A percentile compares a stretch with the other conserved stretches of the same genome.
Evolutionary conservation across 1,284 basidiomycete genomes (phyloP).

Genomic region (Sporisorium graminicola): DNA sequence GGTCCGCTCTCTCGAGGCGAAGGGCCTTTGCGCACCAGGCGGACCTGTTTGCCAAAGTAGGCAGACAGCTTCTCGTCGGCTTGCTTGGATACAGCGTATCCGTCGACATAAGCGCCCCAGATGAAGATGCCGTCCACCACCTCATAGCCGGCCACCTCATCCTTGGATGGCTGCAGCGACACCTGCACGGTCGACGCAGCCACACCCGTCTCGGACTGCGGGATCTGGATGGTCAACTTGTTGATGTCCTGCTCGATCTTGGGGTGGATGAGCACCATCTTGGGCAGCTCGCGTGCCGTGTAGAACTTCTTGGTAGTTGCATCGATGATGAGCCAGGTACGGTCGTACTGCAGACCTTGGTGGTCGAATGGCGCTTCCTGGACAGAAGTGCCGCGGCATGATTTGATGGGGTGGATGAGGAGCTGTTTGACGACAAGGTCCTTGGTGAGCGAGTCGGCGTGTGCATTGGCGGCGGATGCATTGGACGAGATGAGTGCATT

Average conservation of each 20-base stretch:
- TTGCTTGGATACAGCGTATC: conserved; percentile 56
- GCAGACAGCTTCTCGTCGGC: conserved; percentile 56
- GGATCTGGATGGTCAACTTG: conserved; percentile 55
- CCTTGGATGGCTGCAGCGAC: conserved; percentile 40
- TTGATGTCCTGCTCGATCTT: conserved; percentile 37
- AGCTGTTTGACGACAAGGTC: conserved; percentile 43
- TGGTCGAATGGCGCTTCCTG: conserved; percentile 48
- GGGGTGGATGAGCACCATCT: conserved; percentile 64
- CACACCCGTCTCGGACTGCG: conserved; percentile 43
- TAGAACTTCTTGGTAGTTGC: conserved; percentile 53
- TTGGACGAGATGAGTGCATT: conserved; percentile 38
- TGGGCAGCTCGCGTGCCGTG: conserved; percentile 61
- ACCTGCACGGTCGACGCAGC: conserved; percentile 39
- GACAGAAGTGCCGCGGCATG: conserved; percentile 60
- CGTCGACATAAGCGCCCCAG: conserved; percentile 57
- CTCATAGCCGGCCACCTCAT: conserved; percentile 43
- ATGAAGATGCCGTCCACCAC: conserved; percentile 57
- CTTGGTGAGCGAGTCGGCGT: conserved; percentile 47
- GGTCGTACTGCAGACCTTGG: conserved; percentile 58
- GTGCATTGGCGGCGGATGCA: conserved; percentile 20
- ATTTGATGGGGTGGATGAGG: conserved; percentile 65
- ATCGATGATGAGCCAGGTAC: conserved; percentile 66
- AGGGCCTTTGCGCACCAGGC: conserved; percentile 60
- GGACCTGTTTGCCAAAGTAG: conserved; percentile 61
- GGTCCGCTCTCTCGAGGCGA: conserved; percentile 35